These are phyloP conservation scores for Trichoderma koningiopsis DNA, from an alignment of 2,329 filamentous ascomycete genomes.

Conservation along the genomic window DNA sequence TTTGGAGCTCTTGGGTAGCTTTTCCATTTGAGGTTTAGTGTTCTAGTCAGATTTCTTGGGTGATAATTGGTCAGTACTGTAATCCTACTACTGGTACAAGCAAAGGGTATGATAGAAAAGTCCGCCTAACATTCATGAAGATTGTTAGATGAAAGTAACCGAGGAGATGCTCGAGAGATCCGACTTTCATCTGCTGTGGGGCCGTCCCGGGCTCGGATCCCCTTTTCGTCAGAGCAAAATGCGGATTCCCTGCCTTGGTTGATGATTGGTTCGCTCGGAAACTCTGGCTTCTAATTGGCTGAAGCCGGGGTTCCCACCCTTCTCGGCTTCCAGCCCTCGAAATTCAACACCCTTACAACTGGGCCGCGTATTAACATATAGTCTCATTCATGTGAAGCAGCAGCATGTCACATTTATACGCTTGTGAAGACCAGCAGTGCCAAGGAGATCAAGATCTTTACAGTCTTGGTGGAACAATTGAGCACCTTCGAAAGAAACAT, in stretches of 20 bases:
- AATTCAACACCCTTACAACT: too few species aligned
- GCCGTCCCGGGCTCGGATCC: conserved; percentile 2
- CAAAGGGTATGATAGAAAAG: neutral
- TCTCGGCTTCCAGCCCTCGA: too few species aligned
- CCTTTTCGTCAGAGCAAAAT: neutral
- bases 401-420: too few species aligned
- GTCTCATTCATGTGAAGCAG: too few species aligned
- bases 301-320: too few species aligned
- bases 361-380: too few species aligned
- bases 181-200: conserved; percentile 7
- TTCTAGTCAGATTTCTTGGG: neutral
- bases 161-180: neutral
- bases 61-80: neutral
- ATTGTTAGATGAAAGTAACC: neutral
- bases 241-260: neutral
- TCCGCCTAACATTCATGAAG: neutral
- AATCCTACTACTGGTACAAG: neutral
- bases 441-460: too few species aligned
- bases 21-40: neutral
- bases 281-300: neutral
- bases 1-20: neutral
- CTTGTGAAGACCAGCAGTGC: too few species aligned
- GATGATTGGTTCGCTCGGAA: conserved; percentile 19
- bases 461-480: too few species aligned
- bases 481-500: too few species aligned